Percentiles rank a stretch among this genome's conserved stretches.
Conservation (phyloP, 2,329 filamentous ascomycete genomes). For the Ophiostoma triangulosporum region DNA sequence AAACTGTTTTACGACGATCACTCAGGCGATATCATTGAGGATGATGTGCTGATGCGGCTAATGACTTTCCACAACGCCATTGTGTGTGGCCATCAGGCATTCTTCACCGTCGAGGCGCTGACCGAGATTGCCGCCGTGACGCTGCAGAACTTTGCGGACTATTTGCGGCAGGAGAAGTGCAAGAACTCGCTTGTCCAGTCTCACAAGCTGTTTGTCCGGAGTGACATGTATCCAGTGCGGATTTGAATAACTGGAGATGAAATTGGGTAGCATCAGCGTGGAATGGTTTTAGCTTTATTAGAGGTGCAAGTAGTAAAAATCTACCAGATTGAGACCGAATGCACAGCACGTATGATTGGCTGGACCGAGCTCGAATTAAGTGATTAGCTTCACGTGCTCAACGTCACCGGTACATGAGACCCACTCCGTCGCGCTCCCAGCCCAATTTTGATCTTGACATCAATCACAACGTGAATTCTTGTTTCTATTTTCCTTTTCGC, state of each 20-base stretch:
- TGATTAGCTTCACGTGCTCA: background rate
- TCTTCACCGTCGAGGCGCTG: slow-evolving; percentile 54
- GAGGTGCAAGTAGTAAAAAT: too few relatives aligned
- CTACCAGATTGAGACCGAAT: too few relatives aligned
- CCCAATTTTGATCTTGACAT: too few relatives aligned
- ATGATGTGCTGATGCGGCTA: slow-evolving; percentile 51
- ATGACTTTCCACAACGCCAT: slow-evolving; percentile 57
- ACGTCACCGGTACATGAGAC: background rate
- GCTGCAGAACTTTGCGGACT: slow-evolving; percentile 40
- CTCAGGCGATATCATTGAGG: slow-evolving; percentile 50
- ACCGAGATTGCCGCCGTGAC: slow-evolving; percentile 49
- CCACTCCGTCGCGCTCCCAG: background rate
- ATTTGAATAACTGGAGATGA: too few relatives aligned
- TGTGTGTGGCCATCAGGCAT: slow-evolving; percentile 54
- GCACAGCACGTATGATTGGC: too few relatives aligned
- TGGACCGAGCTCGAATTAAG: background rate
- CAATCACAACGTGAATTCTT: too few relatives aligned
- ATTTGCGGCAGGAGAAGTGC: slow-evolving; percentile 22
- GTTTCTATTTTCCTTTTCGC: too few relatives aligned
- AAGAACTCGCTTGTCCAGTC: slow-evolving; percentile 24
- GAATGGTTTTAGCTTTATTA: too few relatives aligned
- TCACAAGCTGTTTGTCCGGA: slow-evolving; percentile 11
- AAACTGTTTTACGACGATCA: slow-evolving; percentile 52
- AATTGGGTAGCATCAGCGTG: too few relatives aligned
- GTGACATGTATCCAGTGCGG: slow-evolving; percentile 22